phyloP scores from a whole-genome alignment of 2,329 filamentous ascomycete species.

The Stachybotrys chlorohalonatus region DNA sequence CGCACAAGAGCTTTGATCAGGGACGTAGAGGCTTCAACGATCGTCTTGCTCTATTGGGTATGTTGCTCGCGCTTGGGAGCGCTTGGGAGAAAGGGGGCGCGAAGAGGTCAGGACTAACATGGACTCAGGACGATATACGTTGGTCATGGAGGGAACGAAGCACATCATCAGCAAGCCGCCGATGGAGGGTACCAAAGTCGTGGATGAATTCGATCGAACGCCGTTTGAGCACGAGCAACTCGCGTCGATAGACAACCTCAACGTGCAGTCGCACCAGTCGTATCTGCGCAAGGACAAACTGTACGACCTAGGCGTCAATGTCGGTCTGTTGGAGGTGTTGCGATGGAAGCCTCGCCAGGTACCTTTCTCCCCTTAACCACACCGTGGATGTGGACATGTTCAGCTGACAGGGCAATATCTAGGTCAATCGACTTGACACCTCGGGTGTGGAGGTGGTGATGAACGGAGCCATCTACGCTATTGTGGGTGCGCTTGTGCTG shows the following conservation, averaged over 20 bases:
- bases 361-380: constrained; percentile 19
- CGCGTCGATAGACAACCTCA: constrained; percentile 65
- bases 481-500: constrained; percentile 82
- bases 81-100: not conserved
- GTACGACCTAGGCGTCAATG: constrained; percentile 55
- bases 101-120: constrained; percentile 3
- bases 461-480: constrained; percentile 69
- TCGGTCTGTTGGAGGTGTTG: constrained; percentile 66
- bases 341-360: constrained; percentile 86
- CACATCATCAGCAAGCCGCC: constrained; percentile 24
- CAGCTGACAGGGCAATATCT: constrained; percentile 4
- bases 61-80: constrained; percentile 7
- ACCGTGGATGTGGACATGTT: not conserved
- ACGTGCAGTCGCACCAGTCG: constrained; percentile 46
- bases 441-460: constrained; percentile 72
- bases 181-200: constrained; percentile 9
- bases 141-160: constrained; percentile 30
- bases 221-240: constrained; percentile 66
- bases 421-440: constrained; percentile 56
- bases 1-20: constrained; percentile 97
- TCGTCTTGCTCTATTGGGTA: constrained; percentile 81
- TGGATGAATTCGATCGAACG: constrained; percentile 46
- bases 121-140: constrained; percentile 22
- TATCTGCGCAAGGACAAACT: constrained; percentile 58
- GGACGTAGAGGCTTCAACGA: constrained; percentile 92